A percentile compares a stretch with the other conserved stretches of the same genome.
Conservation (phyloP, 2,329 filamentous ascomycete species). For the Phyllosticta citribraziliensis region DNA sequence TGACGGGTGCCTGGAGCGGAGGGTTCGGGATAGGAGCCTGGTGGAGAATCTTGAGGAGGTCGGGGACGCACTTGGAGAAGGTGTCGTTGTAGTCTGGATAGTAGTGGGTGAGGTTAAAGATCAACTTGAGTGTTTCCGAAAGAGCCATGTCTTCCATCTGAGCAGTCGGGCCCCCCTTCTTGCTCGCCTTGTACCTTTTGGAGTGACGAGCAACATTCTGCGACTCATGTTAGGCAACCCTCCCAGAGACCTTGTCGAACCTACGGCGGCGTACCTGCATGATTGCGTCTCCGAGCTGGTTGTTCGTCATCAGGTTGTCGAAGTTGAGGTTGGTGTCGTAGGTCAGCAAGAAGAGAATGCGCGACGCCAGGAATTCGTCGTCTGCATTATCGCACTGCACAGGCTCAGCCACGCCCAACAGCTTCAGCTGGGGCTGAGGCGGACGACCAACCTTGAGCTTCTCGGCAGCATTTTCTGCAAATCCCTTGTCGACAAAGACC, state of each 20-base stretch:
- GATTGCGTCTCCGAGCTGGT: constrained; percentile 59
- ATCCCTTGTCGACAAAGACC: constrained; percentile 61
- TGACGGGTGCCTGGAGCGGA: constrained; percentile 64
- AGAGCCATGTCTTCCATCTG: constrained; percentile 72
- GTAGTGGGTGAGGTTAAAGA: constrained; percentile 80
- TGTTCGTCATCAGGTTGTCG: constrained; percentile 52
- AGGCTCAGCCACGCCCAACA: constrained; percentile 11
- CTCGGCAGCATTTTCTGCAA: constrained; percentile 56
- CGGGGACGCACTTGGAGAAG: constrained; percentile 60
- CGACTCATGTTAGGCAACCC: neutral
- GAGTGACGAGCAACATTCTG: constrained; percentile 59
- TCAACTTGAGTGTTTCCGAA: constrained; percentile 71
- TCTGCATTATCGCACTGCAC: constrained; percentile 57
- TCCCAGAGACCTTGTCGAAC: neutral
- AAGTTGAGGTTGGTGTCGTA: constrained; percentile 66
- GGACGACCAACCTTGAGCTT: constrained; percentile 47
- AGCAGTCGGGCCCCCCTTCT: constrained; percentile 24
- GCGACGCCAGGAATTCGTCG: constrained; percentile 76
- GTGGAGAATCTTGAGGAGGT: constrained; percentile 60
- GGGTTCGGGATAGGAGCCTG: constrained; percentile 50
- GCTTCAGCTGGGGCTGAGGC: neutral
- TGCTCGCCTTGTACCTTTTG: constrained; percentile 33
- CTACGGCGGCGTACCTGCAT: constrained; percentile 30
- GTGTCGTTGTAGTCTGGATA: constrained; percentile 50
- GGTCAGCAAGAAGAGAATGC: constrained; percentile 70